Percentiles rank a stretch among this genome's conserved stretches.
Conservation (phyloP, 192 early-diverging fungal genomes). For the Entomortierella lignicola region DNA sequence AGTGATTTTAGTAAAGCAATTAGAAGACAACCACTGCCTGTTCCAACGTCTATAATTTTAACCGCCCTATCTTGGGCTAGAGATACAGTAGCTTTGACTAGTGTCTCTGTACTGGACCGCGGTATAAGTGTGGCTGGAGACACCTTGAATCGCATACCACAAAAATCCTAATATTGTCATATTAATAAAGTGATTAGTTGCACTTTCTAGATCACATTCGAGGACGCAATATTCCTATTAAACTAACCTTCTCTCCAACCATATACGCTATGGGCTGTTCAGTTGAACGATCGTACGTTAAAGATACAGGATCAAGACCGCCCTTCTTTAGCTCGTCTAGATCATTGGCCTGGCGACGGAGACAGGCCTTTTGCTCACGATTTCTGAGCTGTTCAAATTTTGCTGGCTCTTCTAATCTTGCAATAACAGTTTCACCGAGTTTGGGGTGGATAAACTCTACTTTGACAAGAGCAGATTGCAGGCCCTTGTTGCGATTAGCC, state of each 20-base stretch:
- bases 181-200: not conserved
- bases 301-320: constrained; percentile 21
- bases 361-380: constrained; percentile 68
- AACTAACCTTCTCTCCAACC: constrained; percentile 60
- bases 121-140: constrained; percentile 76
- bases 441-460: constrained; percentile 59
- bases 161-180: constrained; percentile 64
- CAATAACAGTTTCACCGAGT: constrained; percentile 8
- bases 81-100: constrained; percentile 64
- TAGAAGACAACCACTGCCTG: constrained; percentile 78
- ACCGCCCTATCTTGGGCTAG: not conserved
- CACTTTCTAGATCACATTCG: no score
- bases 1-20: constrained; percentile 61
- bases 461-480: constrained; percentile 56
- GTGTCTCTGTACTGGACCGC: constrained; percentile 72
- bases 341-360: constrained; percentile 49
- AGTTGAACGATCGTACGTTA: constrained; percentile 35
- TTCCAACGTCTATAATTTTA: constrained; percentile 76
- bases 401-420: constrained; percentile 55
- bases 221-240: not conserved
- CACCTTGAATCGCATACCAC: constrained; percentile 65
- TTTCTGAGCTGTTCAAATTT: constrained; percentile 68
- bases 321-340: constrained; percentile 57
- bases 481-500: constrained; percentile 70
- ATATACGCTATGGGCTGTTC: constrained; percentile 60